Evolutionary conservation across 192 early-diverging fungal genomes (phyloP).

Genomic region (Coemansia sp.): DNA sequence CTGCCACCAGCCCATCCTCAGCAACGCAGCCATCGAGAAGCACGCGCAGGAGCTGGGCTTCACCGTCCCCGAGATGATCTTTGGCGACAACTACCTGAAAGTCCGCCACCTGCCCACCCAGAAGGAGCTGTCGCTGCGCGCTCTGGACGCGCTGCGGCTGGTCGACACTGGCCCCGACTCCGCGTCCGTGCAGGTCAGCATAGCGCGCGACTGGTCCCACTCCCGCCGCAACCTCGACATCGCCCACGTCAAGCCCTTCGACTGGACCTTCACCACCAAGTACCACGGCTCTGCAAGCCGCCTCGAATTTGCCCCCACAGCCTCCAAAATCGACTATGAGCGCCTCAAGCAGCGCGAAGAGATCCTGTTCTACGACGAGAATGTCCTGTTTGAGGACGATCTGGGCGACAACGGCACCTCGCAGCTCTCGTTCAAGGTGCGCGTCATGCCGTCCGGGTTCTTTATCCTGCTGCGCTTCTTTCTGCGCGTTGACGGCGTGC

Average conservation of each 20-base stretch:
- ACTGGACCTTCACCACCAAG: conserved; percentile 92
- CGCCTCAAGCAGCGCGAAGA: conserved; percentile 74
- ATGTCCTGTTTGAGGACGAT: conserved; percentile 94
- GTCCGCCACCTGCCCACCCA: conserved; percentile 57
- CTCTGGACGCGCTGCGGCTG: conserved; percentile 70
- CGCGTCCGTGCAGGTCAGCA: conserved; percentile 77
- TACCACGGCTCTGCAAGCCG: conserved; percentile 64
- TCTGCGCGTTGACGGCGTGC: conserved; percentile 89
- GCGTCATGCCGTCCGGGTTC: conserved; percentile 93
- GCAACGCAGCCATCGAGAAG: conserved; percentile 56
- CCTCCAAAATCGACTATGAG: conserved; percentile 69
- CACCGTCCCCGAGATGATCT: conserved; percentile 94
- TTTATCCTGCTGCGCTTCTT: conserved; percentile 85
- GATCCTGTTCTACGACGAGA: conserved; percentile 93
- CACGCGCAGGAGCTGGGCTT: conserved; percentile 59
- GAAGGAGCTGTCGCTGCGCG: conserved; percentile 58
- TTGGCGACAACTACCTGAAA: conserved; percentile 80
- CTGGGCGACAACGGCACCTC: conserved; percentile 92
- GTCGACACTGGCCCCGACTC: conserved; percentile 68
- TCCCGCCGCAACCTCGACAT: conserved; percentile 63
- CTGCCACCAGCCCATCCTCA: conserved; percentile 60
- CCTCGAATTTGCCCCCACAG: conserved; percentile 29
- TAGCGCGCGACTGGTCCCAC: conserved; percentile 80
- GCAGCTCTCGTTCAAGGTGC: conserved; percentile 73
- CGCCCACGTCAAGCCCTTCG: conserved; percentile 87